These are phyloP conservation scores for Pichia sp. DNA, from an alignment of 1,139 yeast genomes.

Conservation along the genomic window DNA sequence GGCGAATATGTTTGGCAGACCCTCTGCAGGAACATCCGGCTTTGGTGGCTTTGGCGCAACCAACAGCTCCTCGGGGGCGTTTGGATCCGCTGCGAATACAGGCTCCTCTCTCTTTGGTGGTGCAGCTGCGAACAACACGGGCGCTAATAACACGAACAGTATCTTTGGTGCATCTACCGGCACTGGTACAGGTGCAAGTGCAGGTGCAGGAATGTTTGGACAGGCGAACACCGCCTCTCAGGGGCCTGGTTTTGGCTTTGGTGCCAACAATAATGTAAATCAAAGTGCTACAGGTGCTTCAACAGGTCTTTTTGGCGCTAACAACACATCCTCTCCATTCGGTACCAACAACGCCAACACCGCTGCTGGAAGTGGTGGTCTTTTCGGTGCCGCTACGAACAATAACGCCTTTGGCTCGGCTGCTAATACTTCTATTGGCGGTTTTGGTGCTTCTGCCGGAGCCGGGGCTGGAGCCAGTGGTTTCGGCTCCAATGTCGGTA, in stretches of 20 bases:
- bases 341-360: conserved; percentile 24
- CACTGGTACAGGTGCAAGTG: conserved; percentile 2
- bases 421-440: conserved; percentile 23
- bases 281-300: conserved; percentile 2
- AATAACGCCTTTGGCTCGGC: conserved; percentile 1
- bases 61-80: conserved; percentile 7
- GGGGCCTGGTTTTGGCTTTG: conserved; percentile 25
- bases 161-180: conserved; percentile 11
- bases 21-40: conserved; percentile 39
- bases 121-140: no score
- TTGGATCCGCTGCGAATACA: not conserved
- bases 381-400: conserved; percentile 10
- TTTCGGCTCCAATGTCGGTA: no score
- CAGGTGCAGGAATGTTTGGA: conserved; percentile 13
- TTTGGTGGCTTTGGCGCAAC: conserved; percentile 54
- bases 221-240: not conserved
- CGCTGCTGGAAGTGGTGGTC: conserved; percentile 3
- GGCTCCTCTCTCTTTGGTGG: conserved; percentile 15
- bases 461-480: no score
- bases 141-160: conserved; percentile 5
- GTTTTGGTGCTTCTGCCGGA: conserved; percentile 12
- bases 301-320: conserved; percentile 17
- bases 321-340: conserved; percentile 13
- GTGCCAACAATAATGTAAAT: conserved; percentile 17
- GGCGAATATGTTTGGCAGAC: conserved; percentile 36